These are phyloP conservation scores for Heliosperma pusillum DNA, from an alignment of 148 eudicot species.

Conservation along the genomic window DNA sequence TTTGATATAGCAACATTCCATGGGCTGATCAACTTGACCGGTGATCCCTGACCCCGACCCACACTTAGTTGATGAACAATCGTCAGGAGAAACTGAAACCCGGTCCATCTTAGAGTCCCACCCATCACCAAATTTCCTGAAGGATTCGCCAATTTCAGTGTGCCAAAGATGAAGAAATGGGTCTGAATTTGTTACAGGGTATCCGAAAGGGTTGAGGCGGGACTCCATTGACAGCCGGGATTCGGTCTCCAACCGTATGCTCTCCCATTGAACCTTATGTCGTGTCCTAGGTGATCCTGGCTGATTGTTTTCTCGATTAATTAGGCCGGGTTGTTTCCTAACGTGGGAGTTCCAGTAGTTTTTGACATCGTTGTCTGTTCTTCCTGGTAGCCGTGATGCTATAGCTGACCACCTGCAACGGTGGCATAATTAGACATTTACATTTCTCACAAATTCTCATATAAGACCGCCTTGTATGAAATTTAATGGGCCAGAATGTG, in stretches of 20 bases:
- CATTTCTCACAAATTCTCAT: not conserved
- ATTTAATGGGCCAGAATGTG: not conserved
- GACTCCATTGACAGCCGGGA: conserved; percentile 27
- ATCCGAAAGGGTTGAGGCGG: conserved; percentile 7
- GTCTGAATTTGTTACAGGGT: conserved; percentile 4
- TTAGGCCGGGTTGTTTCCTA: conserved; percentile 7
- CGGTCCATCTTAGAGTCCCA: not conserved
- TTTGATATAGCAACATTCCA: not conserved
- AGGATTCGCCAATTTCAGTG: conserved; percentile 30
- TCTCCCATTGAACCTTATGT: conserved; percentile 35
- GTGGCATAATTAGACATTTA: too few relatives aligned
- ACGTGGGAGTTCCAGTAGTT: conserved; percentile 23
- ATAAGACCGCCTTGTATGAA: not conserved
- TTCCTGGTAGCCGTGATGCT: conserved; percentile 35
- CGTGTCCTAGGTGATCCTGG: conserved; percentile 14
- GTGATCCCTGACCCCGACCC: conserved; percentile 24
- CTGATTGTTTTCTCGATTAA: not conserved
- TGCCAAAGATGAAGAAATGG: conserved; percentile 25
- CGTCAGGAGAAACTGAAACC: conserved; percentile 18
- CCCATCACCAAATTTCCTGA: conserved; percentile 6
- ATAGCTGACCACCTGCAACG: conserved; percentile 36
- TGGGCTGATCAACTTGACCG: conserved; percentile 17
- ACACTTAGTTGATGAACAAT: conserved; percentile 16
- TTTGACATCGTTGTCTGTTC: conserved; percentile 40
- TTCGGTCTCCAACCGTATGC: conserved; percentile 33